Base-by-base conservation (phyloP, 1,139 yeast species). In the Kazachstania sp. region DNA sequence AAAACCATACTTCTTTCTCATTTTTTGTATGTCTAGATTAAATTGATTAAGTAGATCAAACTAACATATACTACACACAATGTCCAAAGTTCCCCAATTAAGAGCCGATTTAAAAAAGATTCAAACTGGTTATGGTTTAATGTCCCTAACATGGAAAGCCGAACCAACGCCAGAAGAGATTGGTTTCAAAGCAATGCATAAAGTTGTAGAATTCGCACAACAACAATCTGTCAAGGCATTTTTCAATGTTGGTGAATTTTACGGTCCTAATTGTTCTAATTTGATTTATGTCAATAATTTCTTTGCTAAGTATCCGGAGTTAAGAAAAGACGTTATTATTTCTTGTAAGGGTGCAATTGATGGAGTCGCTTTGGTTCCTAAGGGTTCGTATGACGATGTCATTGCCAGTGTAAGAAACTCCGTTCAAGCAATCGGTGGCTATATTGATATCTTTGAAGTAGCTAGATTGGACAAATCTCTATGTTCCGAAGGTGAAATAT, bases 181-280 rank as follows among this genome's bases (percentile, higher is more conserved):
- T 37, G 70, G 77, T 1, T 60, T 73, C 43, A 71, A 64, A 16
- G 63, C 73, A 6, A 65, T 78, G 59, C 60, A 68, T 39, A 69
- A 63, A 46, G 74, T 71, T 9, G 64, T 73, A 8, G 68, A 70
- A 57, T 59, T 56, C 63, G 75, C 59, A 62, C 66, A 51, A 57
- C 68, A 54, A 51, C 71, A 74, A 32, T 68, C 71, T 38, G 80
- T 79, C 32, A 75, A 75, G 48, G 76, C 74, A 30, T 73, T 83
- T 50, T 69, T 86, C 68, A 86, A 86, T 59, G 78, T 78, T 30
- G 95, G 94, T 48, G 92, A 83, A 56, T 85, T 86, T 60, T 87
- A 87, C 59, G 94, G 94, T 26, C 64, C 71, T 0, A 70, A 74
- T 43, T 69, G 66, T 46, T 66, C 69, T 54, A 80, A 80, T 56